phyloP scores from a whole-genome alignment of 2,329 filamentous ascomycete species.

The Calonectria henricotiae region DNA sequence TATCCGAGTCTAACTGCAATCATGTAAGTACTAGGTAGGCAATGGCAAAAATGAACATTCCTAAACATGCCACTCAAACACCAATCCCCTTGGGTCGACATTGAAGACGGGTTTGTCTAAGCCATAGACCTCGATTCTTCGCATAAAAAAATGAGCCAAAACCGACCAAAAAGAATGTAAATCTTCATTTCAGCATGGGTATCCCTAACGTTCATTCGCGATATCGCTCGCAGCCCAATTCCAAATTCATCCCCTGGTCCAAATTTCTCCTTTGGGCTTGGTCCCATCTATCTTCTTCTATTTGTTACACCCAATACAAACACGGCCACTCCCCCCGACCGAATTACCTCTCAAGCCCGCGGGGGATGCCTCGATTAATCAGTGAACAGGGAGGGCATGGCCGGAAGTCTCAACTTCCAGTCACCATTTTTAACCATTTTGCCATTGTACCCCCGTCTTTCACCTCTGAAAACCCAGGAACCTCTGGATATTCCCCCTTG shows the following conservation, averaged over 20 bases:
- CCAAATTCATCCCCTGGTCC: conserved; percentile 19
- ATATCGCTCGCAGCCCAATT: conserved; percentile 43
- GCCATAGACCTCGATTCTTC: not conserved
- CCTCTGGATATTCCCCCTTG: conserved; percentile 7
- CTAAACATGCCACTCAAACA: no score
- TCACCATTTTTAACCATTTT: conserved; percentile 9
- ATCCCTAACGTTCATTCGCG: conserved; percentile 42
- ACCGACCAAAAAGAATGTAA: conserved; percentile 13
- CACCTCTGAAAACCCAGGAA: conserved; percentile 22
- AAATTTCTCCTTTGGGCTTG: conserved; percentile 11
- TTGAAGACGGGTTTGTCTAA: not conserved
- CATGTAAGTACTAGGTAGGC: no score
- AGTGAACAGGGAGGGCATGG: conserved; percentile 16
- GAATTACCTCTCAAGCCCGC: conserved; percentile 16
- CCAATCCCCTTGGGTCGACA: no score
- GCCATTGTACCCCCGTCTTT: not conserved
- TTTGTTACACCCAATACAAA: conserved; percentile 41
- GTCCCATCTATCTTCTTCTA: conserved; percentile 46
- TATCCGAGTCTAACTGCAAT: no score
- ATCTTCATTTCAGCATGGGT: conserved; percentile 42
- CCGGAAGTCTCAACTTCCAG: not conserved
- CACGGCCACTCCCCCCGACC: not conserved
- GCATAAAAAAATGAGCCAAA: not conserved
- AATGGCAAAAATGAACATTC: no score
- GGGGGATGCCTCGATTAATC: conserved; percentile 8